Base-by-base conservation (phyloP, 495 filamentous ascomycete genomes). In the Endocarpon pusillum region DNA sequence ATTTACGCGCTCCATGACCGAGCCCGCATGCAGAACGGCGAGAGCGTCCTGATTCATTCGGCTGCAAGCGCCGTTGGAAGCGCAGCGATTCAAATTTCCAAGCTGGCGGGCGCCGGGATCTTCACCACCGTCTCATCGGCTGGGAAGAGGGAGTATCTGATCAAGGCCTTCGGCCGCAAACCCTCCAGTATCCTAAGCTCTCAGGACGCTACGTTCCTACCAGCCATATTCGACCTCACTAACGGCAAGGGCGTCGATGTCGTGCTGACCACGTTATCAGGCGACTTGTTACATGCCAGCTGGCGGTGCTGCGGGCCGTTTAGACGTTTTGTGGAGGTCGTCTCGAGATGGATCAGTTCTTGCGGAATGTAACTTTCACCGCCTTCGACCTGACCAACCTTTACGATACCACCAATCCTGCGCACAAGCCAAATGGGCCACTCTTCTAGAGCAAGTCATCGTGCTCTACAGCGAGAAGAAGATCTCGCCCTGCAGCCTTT, bases 51-150 rank as follows among this genome's bases (percentile, higher is more conserved):
- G 3, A 55, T 59, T n/a, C 56, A 59, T 24, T 45, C 57, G 3
- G 75, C 61, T 15, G 61, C 70, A 2, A 67, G 72, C 21, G 66
- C 61, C 17, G 59, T 71, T 4, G 74, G 74, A 1, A 72, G 77
- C 44, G 71, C 73, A 3, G 67, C 71, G 3, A 71, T 77, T 36
- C 49, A 52, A 24, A 33, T 80, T 1, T 69, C 72, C 0, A 62
- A 74, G 34, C 58, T 64, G 52, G 42, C 66, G 9, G 71, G 66
- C 3, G 69, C 71, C 1, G 28, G 28, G 12, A 52, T 71, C 9
- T 67, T 52, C 35, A 55, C 44, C 1, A 68, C 63, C 0, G 66
- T 63, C 8, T 53, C 61, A 5, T 55, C 35, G 3, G 41, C 55
- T 4, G 50, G 55, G 11, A 64, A 68, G 39, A 36, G 43, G 0